A percentile compares a stretch with the other conserved stretches of the same genome.
Conservation (phyloP, 2,329 filamentous ascomycete species). For the Claviceps capensis region DNA sequence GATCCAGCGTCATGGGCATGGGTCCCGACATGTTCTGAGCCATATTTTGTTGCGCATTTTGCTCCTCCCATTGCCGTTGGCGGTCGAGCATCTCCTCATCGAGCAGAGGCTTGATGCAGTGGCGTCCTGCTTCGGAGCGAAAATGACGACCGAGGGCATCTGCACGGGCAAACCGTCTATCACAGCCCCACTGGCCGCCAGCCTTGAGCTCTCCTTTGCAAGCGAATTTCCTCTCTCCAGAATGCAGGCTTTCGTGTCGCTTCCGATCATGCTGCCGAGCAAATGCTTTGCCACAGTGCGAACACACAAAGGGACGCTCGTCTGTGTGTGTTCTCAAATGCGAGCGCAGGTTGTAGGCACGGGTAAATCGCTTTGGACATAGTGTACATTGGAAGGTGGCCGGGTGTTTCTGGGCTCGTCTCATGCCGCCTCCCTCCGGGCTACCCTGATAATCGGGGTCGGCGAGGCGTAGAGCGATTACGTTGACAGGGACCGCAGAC, state of each 20-base stretch:
- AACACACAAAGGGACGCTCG: constrained; percentile 93
- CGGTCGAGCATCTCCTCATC: constrained; percentile 85
- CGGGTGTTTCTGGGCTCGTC: constrained; percentile 92
- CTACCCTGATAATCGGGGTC: constrained; percentile 71
- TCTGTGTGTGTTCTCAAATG: constrained; percentile 95
- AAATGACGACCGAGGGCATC: constrained; percentile 93
- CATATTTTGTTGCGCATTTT: constrained; percentile 52
- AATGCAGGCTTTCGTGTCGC: constrained; percentile 89
- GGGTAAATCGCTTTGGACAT: constrained; percentile 90
- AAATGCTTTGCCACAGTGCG: constrained; percentile 92
- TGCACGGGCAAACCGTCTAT: constrained; percentile 81
- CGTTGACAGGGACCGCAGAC: constrained; percentile 46
- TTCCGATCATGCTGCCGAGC: constrained; percentile 95
- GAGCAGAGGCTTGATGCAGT: constrained; percentile 93
- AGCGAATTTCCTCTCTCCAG: constrained; percentile 96
- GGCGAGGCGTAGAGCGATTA: constrained; percentile 76
- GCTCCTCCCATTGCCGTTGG: constrained; percentile 61
- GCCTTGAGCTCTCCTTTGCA: constrained; percentile 83
- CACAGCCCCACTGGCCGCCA: constrained; percentile 81
- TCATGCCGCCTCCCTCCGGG: constrained; percentile 46
- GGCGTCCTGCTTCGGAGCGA: constrained; percentile 82
- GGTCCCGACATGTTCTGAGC: constrained; percentile 43
- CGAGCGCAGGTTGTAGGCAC: constrained; percentile 91
- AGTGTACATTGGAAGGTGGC: constrained; percentile 91
- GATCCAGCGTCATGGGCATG: constrained; percentile 45